Base-by-base conservation (phyloP, 2,329 filamentous ascomycete genomes). In the Ceratocystis diversiconidia region DNA sequence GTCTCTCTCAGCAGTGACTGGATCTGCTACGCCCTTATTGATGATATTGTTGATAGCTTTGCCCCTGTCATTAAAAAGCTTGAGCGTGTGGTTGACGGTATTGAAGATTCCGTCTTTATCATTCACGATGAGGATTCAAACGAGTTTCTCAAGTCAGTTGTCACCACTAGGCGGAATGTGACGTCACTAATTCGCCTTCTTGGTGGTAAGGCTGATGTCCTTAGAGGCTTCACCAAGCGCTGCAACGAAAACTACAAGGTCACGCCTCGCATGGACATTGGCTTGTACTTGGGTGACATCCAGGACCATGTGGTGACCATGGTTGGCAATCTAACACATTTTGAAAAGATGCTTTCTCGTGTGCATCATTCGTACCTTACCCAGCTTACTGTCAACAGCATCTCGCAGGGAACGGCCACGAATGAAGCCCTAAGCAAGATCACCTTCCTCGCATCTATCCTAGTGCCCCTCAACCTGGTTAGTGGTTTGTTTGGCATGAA, bases 221-320 rank as follows among this genome's bases (percentile, higher is more conserved):
- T 99, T 71, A 91, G 90, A 70, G 92, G 92, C 36, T 99, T 99
- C 73, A 95, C 94, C 63, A 99, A 99, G 79, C 90, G 95, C 63
- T 99, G 94, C 83, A 99, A 97, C 74, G 92, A 96, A 73, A 90
- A 95, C 69, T 97, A 95, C 79, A 88, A 90, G 70, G 89, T 97
- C 63, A 96, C 94, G 1, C 94, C 94, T 5, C 89, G 92, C 61
- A 94, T 94, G 78, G 94, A 99, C 73, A 96, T 99, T 70, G 94
- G 92, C 25, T 84, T 99, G 72, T 99, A 99, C 73, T 83, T 99
- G 44, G 90, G 90, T 72, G 94, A 99, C 76, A 96, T 99, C 69
- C 94, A 99, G 76, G 94, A 99, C 76, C 94, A 99, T 82, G 92
- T 99, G 64, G 90, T 99, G 67, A 99, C 94, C 59, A 97, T 97